Evolutionary conservation across 371 early-diverging fungal genomes (phyloP), one percentile per base, ranked within the genome.

Genomic region (Batkoa obscura): DNA sequence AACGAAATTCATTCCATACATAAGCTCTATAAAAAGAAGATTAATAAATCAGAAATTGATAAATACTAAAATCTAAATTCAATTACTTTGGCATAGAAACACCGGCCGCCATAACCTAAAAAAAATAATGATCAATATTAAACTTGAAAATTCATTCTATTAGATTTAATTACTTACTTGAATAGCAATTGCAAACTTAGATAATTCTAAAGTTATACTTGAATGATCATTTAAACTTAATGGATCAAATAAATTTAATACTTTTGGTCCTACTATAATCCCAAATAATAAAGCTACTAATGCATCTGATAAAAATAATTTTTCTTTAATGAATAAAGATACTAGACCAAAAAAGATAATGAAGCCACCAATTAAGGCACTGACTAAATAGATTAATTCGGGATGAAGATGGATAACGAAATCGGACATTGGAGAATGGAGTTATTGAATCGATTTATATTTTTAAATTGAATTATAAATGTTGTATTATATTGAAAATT

Each of bases 281-380:
- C 99, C 99, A 53, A 86, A 76, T 6, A 85, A 57, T 13, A 87
- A 74, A 8, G 94, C 86, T 3, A 98, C 81, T 17, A 94, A 74
- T 30, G 94, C 79, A 72, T 96, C 97, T 37, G 89, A 85, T 58
- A 98, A 64, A 68, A 83, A 91, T 50, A 93, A 74, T 6, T 76
- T 72, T 60, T 97, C 93, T 64, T 94, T 95, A 55, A 91, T 68
- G 62, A 89, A 75, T 64, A 94, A 75, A 15, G 95, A 94, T 43
- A 94, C 73, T 58, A 90, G 79, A 1, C 91, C 90, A 62, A 89
- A 90, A 49, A 83, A 57, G 36, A 86, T 69, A 60, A 90, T 83
- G 65, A 94, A 92, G 12, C 82, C 83, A 58, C 90, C 88, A 23
- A 88, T 6, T 23, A 55, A 33, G 13, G 55, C 36, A 10, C 43